phyloP scores from a whole-genome alignment of 495 filamentous ascomycete species.

The Pseudevernia furfuracea region DNA sequence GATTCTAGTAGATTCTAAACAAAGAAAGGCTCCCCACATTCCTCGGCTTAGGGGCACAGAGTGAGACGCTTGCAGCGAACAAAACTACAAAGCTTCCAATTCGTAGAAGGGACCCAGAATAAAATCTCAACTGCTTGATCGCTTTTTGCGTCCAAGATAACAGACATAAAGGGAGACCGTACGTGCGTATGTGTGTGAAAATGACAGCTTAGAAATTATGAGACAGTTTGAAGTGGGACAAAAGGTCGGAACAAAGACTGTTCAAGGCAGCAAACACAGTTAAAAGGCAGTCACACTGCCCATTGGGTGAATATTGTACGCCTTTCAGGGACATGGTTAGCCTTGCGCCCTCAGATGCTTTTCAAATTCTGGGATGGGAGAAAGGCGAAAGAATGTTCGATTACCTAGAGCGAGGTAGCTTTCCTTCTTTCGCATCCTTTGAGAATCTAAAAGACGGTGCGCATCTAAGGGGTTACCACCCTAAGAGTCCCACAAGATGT shows the following conservation, averaged over 20 bases:
- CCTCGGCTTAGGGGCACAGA: not conserved
- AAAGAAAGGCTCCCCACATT: not conserved
- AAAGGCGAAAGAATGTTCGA: not conserved
- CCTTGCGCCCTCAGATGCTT: not conserved
- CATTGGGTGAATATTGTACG: no score
- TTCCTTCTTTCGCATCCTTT: not conserved
- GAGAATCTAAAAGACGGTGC: no score
- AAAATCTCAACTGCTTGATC: not conserved
- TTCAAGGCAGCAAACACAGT: not conserved
- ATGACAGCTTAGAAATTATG: not conserved
- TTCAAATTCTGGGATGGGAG: not conserved
- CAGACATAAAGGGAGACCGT: no score
- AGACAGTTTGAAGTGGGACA: not conserved
- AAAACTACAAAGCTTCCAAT: not conserved
- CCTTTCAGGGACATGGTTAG: not conserved
- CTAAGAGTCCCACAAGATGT: no score
- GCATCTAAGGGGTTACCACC: no score
- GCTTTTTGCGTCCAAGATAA: not conserved
- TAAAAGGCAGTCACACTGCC: no score
- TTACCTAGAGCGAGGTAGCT: not conserved
- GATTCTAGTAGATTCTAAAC: not conserved
- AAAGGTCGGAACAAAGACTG: not conserved
- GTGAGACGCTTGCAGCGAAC: not conserved
- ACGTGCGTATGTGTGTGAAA: no score
- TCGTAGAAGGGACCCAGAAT: not conserved